phyloP scores from a whole-genome alignment of 768 basidiomycete species.

The Kondoa subrosea region DNA sequence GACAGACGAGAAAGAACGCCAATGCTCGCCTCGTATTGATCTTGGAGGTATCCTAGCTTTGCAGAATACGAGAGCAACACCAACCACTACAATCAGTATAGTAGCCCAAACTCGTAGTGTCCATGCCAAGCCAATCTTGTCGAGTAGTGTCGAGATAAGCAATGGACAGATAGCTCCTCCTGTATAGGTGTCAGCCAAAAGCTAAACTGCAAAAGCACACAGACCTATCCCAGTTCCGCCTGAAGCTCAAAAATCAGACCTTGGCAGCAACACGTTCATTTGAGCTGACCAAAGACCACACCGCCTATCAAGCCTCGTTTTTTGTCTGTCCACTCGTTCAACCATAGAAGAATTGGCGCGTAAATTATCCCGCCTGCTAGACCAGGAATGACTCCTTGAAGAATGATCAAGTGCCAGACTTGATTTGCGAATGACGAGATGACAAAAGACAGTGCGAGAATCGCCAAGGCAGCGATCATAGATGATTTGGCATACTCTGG shows the following conservation, averaged over 20 bases:
- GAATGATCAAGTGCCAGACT: slow-evolving; percentile 20
- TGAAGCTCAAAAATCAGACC: neutral
- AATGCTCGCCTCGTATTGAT: neutral
- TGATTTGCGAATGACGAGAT: neutral
- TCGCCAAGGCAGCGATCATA: neutral
- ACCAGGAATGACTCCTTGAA: slow-evolving; percentile 18
- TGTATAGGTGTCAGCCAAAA: slow-evolving; percentile 6
- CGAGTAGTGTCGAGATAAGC: slow-evolving; percentile 4
- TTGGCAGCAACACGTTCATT: neutral
- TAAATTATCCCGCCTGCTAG: slow-evolving; percentile 11
- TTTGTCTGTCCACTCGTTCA: slow-evolving; percentile 17
- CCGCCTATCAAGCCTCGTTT: slow-evolving; percentile 14
- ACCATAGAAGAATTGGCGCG: slow-evolving; percentile 16
- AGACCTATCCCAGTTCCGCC: neutral
- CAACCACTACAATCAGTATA: slow-evolving; percentile 6
- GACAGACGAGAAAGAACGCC: neutral
- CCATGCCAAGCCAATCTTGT: slow-evolving; percentile 14
- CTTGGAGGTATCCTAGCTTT: slow-evolving; percentile 11
- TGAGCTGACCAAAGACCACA: slow-evolving; percentile 12
- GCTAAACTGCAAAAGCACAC: neutral
- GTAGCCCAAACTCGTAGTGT: slow-evolving; percentile 21
- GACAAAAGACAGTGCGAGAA: slow-evolving; percentile 16
- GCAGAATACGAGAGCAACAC: neutral
- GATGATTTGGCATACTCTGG: slow-evolving; percentile 15
- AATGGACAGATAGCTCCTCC: slow-evolving; percentile 20